Conservation (phyloP, 768 basidiomycete species). For the Lactarius akahatsu region DNA sequence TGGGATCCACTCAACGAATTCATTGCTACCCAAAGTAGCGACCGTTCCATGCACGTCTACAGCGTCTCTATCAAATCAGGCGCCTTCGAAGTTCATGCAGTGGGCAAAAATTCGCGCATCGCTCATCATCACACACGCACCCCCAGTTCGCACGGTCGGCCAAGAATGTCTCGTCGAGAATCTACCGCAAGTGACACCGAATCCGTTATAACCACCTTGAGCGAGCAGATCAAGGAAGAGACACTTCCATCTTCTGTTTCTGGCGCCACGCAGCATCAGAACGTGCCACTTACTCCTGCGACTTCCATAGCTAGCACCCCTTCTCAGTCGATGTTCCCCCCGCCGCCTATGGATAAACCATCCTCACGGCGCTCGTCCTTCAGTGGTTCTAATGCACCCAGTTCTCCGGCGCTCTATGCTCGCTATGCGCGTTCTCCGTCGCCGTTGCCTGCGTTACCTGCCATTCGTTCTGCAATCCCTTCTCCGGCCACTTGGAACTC, state of each 20-base stretch:
- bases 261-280: constrained; percentile 35
- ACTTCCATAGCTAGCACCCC: constrained; percentile 69
- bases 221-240: constrained; percentile 55
- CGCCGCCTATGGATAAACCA: constrained; percentile 62
- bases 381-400: constrained; percentile 78
- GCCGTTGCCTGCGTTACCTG: constrained; percentile 90
- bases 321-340: constrained; percentile 57
- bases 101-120: constrained; percentile 85
- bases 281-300: constrained; percentile 59
- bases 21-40: constrained; percentile 95
- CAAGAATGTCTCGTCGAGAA: constrained; percentile 62
- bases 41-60: constrained; percentile 95
- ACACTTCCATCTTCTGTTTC: constrained; percentile 38
- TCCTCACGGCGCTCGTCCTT: constrained; percentile 66
- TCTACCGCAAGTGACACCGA: constrained; percentile 80
- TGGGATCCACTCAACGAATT: constrained; percentile 99
- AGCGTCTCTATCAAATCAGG: constrained; percentile 76
- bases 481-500: constrained; percentile 56
- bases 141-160: constrained; percentile 58
- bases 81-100: constrained; percentile 84
- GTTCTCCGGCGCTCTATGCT: constrained; percentile 57
- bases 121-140: constrained; percentile 68
- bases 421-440: constrained; percentile 83
- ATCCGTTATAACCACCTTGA: constrained; percentile 49
- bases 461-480: constrained; percentile 69